Evolutionary conservation across 2,329 filamentous ascomycete genomes (phyloP).

Genomic region (Zasmidium angulare): DNA sequence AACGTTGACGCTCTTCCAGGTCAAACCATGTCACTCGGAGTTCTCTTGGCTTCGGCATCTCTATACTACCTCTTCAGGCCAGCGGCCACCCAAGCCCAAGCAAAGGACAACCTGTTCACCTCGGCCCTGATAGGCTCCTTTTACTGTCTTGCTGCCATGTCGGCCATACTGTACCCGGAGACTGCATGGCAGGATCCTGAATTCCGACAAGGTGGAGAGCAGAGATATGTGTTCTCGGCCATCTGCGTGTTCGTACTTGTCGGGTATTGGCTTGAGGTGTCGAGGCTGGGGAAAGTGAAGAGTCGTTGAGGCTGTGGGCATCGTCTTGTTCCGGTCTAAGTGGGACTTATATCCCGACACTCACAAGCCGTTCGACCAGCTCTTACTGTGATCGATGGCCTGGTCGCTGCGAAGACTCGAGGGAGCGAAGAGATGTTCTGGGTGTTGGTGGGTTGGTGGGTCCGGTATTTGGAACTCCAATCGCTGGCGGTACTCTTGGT

Average conservation of each 20-base stretch:
- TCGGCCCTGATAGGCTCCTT: slow-evolving; percentile 43
- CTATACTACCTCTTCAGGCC: slow-evolving; percentile 39
- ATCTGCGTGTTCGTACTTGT: slow-evolving; percentile 29
- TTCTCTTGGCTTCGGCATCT: slow-evolving; percentile 40
- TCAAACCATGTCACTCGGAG: slow-evolving; percentile 52
- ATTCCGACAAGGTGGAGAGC: slow-evolving; percentile 41
- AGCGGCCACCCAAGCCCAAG: slow-evolving; percentile 5
- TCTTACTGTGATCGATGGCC: no score
- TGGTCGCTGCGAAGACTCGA: no score
- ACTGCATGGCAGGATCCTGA: slow-evolving; percentile 41
- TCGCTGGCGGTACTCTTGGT: no score
- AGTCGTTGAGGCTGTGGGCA: background rate
- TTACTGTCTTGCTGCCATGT: slow-evolving; percentile 47
- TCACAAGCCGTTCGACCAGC: no score
- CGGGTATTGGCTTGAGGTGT: slow-evolving; percentile 33
- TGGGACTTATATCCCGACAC: no score
- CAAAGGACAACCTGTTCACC: slow-evolving; percentile 28
- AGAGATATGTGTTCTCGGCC: slow-evolving; percentile 34
- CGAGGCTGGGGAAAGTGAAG: slow-evolving; percentile 24
- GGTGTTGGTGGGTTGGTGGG: no score
- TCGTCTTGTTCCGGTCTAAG: no score
- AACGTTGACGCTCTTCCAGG: slow-evolving; percentile 32
- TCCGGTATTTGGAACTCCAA: no score
- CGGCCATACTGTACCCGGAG: slow-evolving; percentile 50
- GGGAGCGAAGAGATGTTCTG: no score